Percentiles rank a stretch among this genome's conserved stretches.
These are phyloP conservation scores for Suillus paluster DNA, from an alignment of 768 basidiomycete species.

Conservation along the genomic window DNA sequence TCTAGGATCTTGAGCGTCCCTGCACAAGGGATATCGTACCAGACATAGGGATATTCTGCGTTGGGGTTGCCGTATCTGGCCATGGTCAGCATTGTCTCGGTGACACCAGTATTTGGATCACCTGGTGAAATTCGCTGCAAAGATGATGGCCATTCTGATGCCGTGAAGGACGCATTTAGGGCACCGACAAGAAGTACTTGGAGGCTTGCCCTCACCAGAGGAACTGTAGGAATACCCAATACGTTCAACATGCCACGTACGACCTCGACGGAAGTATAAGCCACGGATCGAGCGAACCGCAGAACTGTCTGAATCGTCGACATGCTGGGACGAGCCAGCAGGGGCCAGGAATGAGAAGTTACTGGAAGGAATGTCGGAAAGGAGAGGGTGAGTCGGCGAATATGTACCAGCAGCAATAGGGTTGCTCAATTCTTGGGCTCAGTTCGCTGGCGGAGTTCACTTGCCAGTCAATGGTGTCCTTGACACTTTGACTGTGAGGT, in stretches of 20 bases:
- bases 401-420: constrained; percentile 2
- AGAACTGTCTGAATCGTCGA: neutral
- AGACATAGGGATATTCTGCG: too few relatives aligned
- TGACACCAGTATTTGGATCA: constrained; percentile 67
- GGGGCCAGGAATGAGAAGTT: neutral
- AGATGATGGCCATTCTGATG: constrained; percentile 67
- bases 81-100: too few relatives aligned
- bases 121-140: constrained; percentile 57
- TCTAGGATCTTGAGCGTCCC: too few relatives aligned
- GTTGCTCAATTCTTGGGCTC: too few relatives aligned
- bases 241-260: constrained; percentile 66
- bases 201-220: constrained; percentile 46
- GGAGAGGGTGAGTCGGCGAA: neutral
- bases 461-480: too few relatives aligned
- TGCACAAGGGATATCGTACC: too few relatives aligned
- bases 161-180: constrained; percentile 37
- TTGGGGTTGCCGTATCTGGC: too few relatives aligned
- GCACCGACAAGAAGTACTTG: constrained; percentile 40
- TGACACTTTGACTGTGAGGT: too few relatives aligned
- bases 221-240: constrained; percentile 62
- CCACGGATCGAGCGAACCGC: constrained; percentile 72
- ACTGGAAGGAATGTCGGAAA: constrained; percentile 7
- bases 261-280: constrained; percentile 64
- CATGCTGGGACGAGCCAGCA: neutral
- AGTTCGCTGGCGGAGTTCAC: too few relatives aligned